Conservation (phyloP, 768 basidiomycete genomes). For the Suillus placidus region DNA sequence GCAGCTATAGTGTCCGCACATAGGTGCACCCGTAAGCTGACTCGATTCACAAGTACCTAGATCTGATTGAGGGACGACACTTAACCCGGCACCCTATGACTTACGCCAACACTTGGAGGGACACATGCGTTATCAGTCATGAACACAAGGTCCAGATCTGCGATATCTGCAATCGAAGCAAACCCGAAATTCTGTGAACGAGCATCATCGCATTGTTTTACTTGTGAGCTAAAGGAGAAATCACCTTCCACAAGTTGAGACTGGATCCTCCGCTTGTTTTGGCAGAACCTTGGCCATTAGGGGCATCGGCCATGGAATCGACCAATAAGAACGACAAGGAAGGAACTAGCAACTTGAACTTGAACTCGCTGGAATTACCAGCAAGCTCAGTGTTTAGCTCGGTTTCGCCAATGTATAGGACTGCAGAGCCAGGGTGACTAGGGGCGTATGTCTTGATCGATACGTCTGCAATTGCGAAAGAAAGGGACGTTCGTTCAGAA, state of each 20-base stretch:
- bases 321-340: constrained; percentile 54
- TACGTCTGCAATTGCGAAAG: constrained; percentile 65
- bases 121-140: constrained; percentile 26
- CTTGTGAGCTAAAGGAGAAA: constrained; percentile 21
- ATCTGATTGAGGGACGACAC: constrained; percentile 5
- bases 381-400: constrained; percentile 75
- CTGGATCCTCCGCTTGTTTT: constrained; percentile 35
- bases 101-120: constrained; percentile 44
- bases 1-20: constrained; percentile 78
- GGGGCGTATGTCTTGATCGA: constrained; percentile 65
- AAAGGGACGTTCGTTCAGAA: constrained; percentile 77
- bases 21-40: constrained; percentile 61
- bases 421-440: constrained; percentile 63
- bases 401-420: constrained; percentile 64
- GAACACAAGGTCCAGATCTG: constrained; percentile 50
- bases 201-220: constrained; percentile 11
- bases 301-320: constrained; percentile 50
- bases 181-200: constrained; percentile 59
- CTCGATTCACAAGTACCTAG: constrained; percentile 59
- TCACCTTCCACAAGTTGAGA: constrained; percentile 67
- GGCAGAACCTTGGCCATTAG: constrained; percentile 20
- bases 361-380: constrained; percentile 61
- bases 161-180: constrained; percentile 64
- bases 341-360: constrained; percentile 51
- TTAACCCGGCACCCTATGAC: constrained; percentile 18